Evolutionary conservation across 331 rosid genomes (phyloP).

Genomic region (Malus hybrid): DNA sequence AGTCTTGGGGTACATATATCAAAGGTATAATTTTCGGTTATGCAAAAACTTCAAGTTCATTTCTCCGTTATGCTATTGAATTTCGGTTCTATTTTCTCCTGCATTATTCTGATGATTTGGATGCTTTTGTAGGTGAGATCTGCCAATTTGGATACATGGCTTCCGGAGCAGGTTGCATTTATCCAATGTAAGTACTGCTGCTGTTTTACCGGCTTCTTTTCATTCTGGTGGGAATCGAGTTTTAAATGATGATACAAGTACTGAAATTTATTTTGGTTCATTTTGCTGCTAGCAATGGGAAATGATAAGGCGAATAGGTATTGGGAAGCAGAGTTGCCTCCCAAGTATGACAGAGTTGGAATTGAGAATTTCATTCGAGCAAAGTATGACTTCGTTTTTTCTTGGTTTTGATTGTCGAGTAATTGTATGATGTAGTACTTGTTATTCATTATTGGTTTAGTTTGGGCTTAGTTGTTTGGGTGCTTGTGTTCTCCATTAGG

Average conservation of each 20-base stretch:
- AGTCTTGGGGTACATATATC: constrained; percentile 92
- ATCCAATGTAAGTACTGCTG: constrained; percentile 12
- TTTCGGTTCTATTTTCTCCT: neutral
- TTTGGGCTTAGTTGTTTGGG: constrained; percentile 6
- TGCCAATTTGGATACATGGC: constrained; percentile 27
- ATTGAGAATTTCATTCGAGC: constrained; percentile 16
- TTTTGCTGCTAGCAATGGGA: constrained; percentile 13
- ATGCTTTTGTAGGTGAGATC: constrained; percentile 19
- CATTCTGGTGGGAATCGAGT: neutral
- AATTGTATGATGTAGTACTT: neutral
- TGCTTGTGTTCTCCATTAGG: constrained; percentile 12
- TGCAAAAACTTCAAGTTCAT: neutral
- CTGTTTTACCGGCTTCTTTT: neutral
- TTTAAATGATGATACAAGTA: neutral
- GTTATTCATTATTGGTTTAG: constrained; percentile 2
- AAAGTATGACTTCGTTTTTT: constrained; percentile 5
- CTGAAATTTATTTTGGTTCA: constrained; percentile 15
- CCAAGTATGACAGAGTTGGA: constrained; percentile 15
- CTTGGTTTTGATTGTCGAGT: neutral
- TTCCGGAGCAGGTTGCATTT: constrained; percentile 17
- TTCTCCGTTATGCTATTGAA: neutral
- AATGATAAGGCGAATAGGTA: constrained; percentile 5
- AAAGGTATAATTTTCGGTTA: constrained; percentile 37
- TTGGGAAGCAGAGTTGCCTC: constrained; percentile 25
- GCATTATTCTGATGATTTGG: neutral